phyloP scores from a whole-genome alignment of 441 rosid species.

The Capsella rubella region DNA sequence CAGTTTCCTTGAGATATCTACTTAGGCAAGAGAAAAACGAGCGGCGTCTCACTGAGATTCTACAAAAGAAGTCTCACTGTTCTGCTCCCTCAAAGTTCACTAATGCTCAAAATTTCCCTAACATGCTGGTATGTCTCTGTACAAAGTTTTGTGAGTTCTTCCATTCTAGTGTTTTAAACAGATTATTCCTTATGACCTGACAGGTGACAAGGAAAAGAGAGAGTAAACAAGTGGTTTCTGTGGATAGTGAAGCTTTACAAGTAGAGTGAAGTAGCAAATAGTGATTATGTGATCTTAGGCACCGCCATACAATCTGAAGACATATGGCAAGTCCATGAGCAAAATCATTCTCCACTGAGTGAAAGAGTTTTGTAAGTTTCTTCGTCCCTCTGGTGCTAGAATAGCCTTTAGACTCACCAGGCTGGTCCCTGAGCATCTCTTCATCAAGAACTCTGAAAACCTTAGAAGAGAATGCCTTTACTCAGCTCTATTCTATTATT shows the following conservation, averaged over 20 bases:
- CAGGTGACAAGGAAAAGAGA: constrained; percentile 44
- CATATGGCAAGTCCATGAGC: constrained; percentile 6
- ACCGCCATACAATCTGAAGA: not conserved
- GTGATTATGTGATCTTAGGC: constrained; percentile 32
- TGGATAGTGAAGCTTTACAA: constrained; percentile 36
- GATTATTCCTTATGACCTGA: not conserved
- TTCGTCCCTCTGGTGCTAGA: constrained; percentile 14
- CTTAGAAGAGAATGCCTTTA: not conserved
- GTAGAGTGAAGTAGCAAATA: constrained; percentile 40
- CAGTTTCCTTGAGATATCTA: constrained; percentile 66
- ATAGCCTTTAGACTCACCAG: constrained; percentile 12
- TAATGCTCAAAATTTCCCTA: constrained; percentile 45
- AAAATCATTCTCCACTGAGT: not conserved
- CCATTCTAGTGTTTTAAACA: constrained; percentile 6
- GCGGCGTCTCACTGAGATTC: constrained; percentile 73
- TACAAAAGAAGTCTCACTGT: constrained; percentile 54
- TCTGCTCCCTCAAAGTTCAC: constrained; percentile 45
- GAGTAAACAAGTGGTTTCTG: constrained; percentile 32
- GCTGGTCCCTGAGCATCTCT: constrained; percentile 13
- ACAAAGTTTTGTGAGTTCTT: not conserved
- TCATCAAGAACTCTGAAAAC: constrained; percentile 19
- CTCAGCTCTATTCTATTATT: constrained; percentile 7
- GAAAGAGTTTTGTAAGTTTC: constrained; percentile 13
- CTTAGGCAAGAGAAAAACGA: constrained; percentile 89
- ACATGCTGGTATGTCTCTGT: constrained; percentile 53